These are phyloP conservation scores for Daldinia sp. DNA, from an alignment of 2,329 filamentous ascomycete genomes.

Conservation along the genomic window DNA sequence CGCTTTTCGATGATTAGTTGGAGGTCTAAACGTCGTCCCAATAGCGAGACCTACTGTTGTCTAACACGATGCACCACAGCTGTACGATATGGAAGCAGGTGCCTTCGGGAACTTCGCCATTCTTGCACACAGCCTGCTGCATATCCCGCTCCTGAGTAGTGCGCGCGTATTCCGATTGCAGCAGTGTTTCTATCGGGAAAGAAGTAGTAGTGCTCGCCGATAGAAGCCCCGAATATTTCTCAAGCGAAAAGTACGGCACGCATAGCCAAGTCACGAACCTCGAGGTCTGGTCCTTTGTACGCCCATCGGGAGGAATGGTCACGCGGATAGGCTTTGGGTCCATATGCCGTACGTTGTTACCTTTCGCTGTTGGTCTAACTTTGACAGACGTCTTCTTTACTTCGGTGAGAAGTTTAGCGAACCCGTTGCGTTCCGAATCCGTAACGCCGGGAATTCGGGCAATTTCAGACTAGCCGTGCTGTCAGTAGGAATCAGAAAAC, in stretches of 20 bases:
- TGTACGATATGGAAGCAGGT: constrained; percentile 40
- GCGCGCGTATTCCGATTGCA: constrained; percentile 36
- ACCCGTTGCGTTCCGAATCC: constrained; percentile 47
- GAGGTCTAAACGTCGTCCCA: not conserved
- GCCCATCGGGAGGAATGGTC: constrained; percentile 40
- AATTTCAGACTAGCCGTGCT: constrained; percentile 46
- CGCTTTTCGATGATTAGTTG: constrained; percentile 24
- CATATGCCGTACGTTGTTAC: constrained; percentile 52
- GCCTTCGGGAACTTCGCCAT: constrained; percentile 18
- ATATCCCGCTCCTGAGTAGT: constrained; percentile 32
- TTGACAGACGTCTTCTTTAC: constrained; percentile 51
- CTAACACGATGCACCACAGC: constrained; percentile 42
- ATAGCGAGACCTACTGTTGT: constrained; percentile 35
- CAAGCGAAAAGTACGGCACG: constrained; percentile 57
- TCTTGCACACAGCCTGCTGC: constrained; percentile 38
- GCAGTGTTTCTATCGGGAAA: constrained; percentile 38
- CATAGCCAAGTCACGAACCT: constrained; percentile 52
- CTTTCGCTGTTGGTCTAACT: constrained; percentile 49
- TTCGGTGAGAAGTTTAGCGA: constrained; percentile 49
- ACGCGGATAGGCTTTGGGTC: constrained; percentile 53
- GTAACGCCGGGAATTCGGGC: constrained; percentile 47
- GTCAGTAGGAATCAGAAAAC: constrained; percentile 9
- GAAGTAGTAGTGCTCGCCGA: constrained; percentile 20
- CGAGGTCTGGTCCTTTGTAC: constrained; percentile 31
- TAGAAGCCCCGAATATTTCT: constrained; percentile 43